Evolutionary conservation across 495 filamentous ascomycete genomes (phyloP), one percentile per base, ranked within the genome.

Genomic region (Penicillium psychrofluorescens): DNA sequence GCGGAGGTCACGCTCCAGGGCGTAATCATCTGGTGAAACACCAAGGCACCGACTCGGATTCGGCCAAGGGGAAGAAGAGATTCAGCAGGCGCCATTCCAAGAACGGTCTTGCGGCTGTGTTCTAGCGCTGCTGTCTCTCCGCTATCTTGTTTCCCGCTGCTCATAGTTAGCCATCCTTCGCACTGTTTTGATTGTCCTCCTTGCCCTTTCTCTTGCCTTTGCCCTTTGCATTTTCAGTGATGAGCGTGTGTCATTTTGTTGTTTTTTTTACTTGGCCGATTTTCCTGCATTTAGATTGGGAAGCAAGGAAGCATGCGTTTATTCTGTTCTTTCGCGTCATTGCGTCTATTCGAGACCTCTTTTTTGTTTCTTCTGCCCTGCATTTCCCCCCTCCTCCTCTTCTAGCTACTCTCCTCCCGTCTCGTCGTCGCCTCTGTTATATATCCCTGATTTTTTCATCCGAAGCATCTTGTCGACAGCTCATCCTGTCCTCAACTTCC

Each of bases 41-140:
- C 40, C 69, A 75, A 35, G 50, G 51, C 15, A 62, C 54, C 32
- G 75, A 79, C 41, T 56, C 59, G 31, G 81, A 87, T 31, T 76
- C 74, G 12, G 54, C 75, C 11, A 81, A 77, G 53, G 76, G 77
- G 53, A 77, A 80, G 40, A 88, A 94, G 61, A 75, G 89, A 30
- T 96, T 96, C 64, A 91, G 86, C 62, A 87, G 87, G 59, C 75
- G 90, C 46, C 86, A 92, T 65, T 90, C 85, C 7, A 95, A 94
- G 67, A 92, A 85, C 57, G 89, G 89, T 13, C 73, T 95, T 22
- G 86, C 88, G 10, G 83, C 89, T 31, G 85, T 86, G 29, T 90
- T 91, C 55, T 91, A 64, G 22, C 22, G 4, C 22, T 22, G 22
- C 22, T 22, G 22, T 22, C 22, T 22, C 22, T 22, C 22, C 0